Base-by-base conservation (phyloP, 192 early-diverging fungal species). In the Coemansia sp. region DNA sequence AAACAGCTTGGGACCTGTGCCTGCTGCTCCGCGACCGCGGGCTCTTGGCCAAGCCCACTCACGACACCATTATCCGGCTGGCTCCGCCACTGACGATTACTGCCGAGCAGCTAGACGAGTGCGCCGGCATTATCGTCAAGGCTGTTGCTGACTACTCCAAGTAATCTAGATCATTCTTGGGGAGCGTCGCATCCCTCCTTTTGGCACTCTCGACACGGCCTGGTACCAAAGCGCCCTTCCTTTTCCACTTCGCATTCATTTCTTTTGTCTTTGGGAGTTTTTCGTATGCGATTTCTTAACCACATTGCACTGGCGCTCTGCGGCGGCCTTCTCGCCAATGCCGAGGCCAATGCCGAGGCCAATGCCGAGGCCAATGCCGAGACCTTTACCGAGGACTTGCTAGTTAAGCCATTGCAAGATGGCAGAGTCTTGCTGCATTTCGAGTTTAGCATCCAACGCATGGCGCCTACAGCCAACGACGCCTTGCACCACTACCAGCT, bases 1-100 rank as follows among this genome's bases (percentile, higher is more conserved):
- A 94, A 76, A 89, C 90, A n/a, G 97, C 95, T n/a, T 97, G 94
- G 95, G 90, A 97, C 73, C 78, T 99, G 48, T 99, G 97, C 69
- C 79, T 99, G 61, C 80, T 96, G 63, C 85, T 99, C 60, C 95
- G 95, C 79, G 87, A 90, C 66, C 90, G 92, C 70, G 95, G 95
- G 36, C 79, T 99, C 39, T 86, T 99, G 50, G 97, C 97, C 40
- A 99, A 99, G 83, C 97, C 97, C 21, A 99, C 97, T 21, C 97
- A 99, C 83, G 86, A 90, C 63, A 96, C 96, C 85, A 97, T 99
- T 73, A 99, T 99, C 67, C 93, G 97, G 20, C 85, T 99, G 14
- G 95, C 96, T 2, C 96, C 96, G 48, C 93, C 94, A 63, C 88
- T 99, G 59, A 91, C 88, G 79, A 99, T 99, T 68, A 93, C 90